Evolutionary conservation across 441 rosid species (phyloP), one percentile per base, ranked within the genome.

Genomic region (Erodium texanum): DNA sequence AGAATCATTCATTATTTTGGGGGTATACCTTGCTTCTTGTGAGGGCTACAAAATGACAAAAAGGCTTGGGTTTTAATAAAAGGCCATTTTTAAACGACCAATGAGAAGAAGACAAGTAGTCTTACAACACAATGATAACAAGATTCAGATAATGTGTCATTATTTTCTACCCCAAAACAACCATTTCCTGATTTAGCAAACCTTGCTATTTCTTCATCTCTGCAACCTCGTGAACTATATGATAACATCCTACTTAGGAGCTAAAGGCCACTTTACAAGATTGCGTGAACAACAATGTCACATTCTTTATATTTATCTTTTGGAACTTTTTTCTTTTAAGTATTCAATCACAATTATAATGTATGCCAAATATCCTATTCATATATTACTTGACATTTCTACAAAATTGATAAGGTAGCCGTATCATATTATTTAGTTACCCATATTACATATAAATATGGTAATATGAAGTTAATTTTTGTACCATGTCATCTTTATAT

Each of bases 31-130:
- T 78, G 84, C 86, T 82, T 78, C 78, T 70, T 66, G 68, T 11
- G 66, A 71, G 68, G 84, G 82, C 81, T 79, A 71, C 83, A 73
- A 73, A 34, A 75, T 65, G 81, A 76, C 82, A 77, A 80, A 85
- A 75, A 77, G 59, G 27, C 54, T 48, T 12, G 24, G 58, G 45
- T 66, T 62, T 45, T 8, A 68, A 48, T 14, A 48, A 38, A 36
- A 36, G 43, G 7, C 9, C 1, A 36, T 5, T 45, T 1, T 2
- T 1, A 12, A 12, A 5, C 14, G 54, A 15, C 75, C 67, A 75
- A 72, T 78, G 50, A 67, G 70, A 65, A 34, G 66, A 38, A 56
- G 82, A 66, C 69, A 45, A 24, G 66, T 48, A 15, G 54, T 12
- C 5, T 48, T 15, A 15, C 0, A 27, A 27, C 4, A 4, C 29